Conservation (phyloP, 1,139 yeast genomes). For the Hemisphaericaspora xylofermentans region DNA sequence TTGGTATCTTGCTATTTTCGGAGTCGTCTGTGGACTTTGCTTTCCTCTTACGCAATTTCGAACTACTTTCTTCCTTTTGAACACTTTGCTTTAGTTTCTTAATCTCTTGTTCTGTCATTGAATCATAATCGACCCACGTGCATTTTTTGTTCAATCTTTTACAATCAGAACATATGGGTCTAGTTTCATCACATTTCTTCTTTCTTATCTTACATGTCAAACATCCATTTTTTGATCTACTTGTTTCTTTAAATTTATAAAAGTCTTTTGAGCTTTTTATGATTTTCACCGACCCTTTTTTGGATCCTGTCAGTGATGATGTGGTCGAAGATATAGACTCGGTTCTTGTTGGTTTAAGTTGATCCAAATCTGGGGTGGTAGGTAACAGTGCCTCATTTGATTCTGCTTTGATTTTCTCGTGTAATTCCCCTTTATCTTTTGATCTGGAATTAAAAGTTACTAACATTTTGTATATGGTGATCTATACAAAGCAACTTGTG, state of each 20-base stretch:
- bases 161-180: constrained; percentile 64
- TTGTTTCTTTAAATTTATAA: constrained; percentile 13
- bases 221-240: constrained; percentile 59
- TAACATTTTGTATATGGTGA: too few species aligned
- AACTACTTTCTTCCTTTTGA: constrained; percentile 29
- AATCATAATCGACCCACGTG: constrained; percentile 34
- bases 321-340: neutral
- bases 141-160: constrained; percentile 53
- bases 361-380: neutral
- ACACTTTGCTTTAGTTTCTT: constrained; percentile 25
- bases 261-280: constrained; percentile 14
- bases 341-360: constrained; percentile 2
- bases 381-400: neutral
- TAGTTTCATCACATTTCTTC: constrained; percentile 68
- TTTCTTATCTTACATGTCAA: constrained; percentile 69
- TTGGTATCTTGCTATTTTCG: neutral
- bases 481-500: too few species aligned
- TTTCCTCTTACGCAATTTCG: constrained; percentile 36
- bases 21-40: constrained; percentile 11
- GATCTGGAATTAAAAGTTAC: constrained; percentile 18
- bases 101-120: constrained; percentile 30
- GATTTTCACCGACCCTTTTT: constrained; percentile 7
- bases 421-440: constrained; percentile 1
- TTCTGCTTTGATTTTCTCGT: neutral
- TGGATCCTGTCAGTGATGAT: neutral